Conservation (phyloP, 495 filamentous ascomycete genomes). For the Tricharina praecox region DNA sequence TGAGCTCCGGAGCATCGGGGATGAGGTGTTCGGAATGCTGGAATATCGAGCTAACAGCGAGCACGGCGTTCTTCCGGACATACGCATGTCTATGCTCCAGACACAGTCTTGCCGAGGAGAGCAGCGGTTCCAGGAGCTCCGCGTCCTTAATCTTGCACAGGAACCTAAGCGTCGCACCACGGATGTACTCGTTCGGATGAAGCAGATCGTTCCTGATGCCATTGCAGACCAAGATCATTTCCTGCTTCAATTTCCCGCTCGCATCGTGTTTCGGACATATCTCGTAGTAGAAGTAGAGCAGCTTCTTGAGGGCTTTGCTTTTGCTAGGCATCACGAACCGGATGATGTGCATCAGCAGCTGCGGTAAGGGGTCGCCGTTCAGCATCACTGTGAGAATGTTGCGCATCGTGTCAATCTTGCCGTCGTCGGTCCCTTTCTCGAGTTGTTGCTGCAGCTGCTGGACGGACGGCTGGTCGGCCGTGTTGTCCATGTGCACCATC, state of each 20-base stretch:
- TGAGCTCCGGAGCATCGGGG: constrained; percentile 85
- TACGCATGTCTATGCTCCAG: constrained; percentile 93
- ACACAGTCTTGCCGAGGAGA: constrained; percentile 78
- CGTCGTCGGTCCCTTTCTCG: constrained; percentile 93
- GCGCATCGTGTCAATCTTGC: constrained; percentile 97
- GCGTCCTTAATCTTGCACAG: constrained; percentile 89
- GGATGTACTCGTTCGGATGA: constrained; percentile 94
- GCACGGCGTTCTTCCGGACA: constrained; percentile 94
- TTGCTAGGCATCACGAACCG: constrained; percentile 98
- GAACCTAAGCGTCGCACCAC: constrained; percentile 92
- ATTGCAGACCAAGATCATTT: constrained; percentile 99
- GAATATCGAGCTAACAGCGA: constrained; percentile 83
- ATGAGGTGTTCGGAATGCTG: constrained; percentile 82
- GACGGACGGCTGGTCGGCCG: constrained; percentile 73
- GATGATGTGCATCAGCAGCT: constrained; percentile 98
- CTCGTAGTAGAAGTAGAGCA: constrained; percentile 98
- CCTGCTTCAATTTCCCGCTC: constrained; percentile 87
- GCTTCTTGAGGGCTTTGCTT: constrained; percentile 91
- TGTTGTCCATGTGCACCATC: constrained; percentile 87
- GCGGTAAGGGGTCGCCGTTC: constrained; percentile 90
- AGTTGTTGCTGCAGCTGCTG: constrained; percentile 85
- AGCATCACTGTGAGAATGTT: constrained; percentile 92
- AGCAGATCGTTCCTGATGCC: constrained; percentile 95
- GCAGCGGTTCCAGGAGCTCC: constrained; percentile 87
- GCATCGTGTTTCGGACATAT: constrained; percentile 91